Evolutionary conservation across 192 early-diverging fungal genomes (phyloP), one percentile per base, ranked within the genome.

Genomic region (Mortierella claussenii): DNA sequence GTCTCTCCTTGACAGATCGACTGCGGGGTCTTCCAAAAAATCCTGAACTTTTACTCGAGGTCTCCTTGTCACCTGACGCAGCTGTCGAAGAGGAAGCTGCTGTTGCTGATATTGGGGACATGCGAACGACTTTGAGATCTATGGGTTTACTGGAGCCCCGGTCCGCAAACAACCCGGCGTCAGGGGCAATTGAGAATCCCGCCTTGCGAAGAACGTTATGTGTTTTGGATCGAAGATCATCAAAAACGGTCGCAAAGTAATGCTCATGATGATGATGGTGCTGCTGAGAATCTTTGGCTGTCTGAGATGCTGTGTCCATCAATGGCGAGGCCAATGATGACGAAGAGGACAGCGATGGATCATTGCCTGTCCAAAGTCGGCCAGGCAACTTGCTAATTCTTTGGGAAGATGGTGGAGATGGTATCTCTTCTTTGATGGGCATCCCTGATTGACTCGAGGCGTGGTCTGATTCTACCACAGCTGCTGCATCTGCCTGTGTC

Each of bases 111-210:
- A 40, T 49, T 2, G 70, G 63, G 24, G 48, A 42, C 55, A 65
- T 59, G 24, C 56, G 63, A 3, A 76, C 52, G 2, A 66, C 71
- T 11, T 67, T 67, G 34, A 67, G 55, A 52, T 76, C 71, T 27
- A 42, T 17, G n/a, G 34, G 56, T 20, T 54, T 50, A 15, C 31
- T 66, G 15, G 71, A 59, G 12, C 33, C 63, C 12, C 62, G 62
- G 21, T 75, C 73, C 11, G 64, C 51, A 43, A 61, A 76, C 15
- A 76, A 54, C 33, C 64, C 73, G n/a, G 64, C 73, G 8, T 66
- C 31, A 10, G 73, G 73, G 13, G 73, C 64, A 32, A 67, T 76
- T 4, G 73, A 76, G 20, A 76, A 76, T 2, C 64, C 64, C 21
- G 58, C 57, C 24, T 62, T 66, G 45, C 61, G 57, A 3, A 76